phyloP scores from a whole-genome alignment of 164 flowering plant genomes.

The Magnolia officinalis region DNA sequence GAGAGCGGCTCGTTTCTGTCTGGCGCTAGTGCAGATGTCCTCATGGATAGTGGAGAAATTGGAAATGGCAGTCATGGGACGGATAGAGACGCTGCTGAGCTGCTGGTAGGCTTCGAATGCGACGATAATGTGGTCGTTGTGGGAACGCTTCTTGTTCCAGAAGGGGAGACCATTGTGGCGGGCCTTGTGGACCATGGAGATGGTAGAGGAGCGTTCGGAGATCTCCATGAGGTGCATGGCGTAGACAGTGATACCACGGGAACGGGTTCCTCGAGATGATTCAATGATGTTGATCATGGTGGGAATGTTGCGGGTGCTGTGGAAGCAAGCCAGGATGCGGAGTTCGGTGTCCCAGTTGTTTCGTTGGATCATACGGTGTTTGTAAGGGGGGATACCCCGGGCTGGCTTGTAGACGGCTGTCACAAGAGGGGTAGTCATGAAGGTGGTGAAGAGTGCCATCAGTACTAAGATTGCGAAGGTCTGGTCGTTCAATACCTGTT shows the following conservation, averaged over 20 bases:
- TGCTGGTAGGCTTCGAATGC: slow-evolving; percentile 46
- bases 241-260: slow-evolving; percentile 31
- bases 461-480: slow-evolving; percentile 47
- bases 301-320: slow-evolving; percentile 42
- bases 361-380: slow-evolving; percentile 37
- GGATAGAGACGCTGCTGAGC: slow-evolving; percentile 40
- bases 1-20: slow-evolving; percentile 38
- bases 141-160: slow-evolving; percentile 39
- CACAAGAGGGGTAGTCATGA: slow-evolving; percentile 56
- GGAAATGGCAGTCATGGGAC: slow-evolving; percentile 59
- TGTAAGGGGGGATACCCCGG: slow-evolving; percentile 23
- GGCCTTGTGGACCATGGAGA: slow-evolving; percentile 49
- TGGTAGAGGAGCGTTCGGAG: slow-evolving; percentile 53
- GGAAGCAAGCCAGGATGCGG: slow-evolving; percentile 43
- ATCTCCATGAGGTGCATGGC: slow-evolving; percentile 63
- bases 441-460: slow-evolving; percentile 60
- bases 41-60: slow-evolving; percentile 40
- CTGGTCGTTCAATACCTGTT: slow-evolving; percentile 52
- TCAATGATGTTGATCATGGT: slow-evolving; percentile 45
- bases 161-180: slow-evolving; percentile 49
- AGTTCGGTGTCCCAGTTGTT: slow-evolving; percentile 31
- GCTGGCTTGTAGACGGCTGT: slow-evolving; percentile 42
- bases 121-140: slow-evolving; percentile 30
- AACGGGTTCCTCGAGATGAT: slow-evolving; percentile 38
- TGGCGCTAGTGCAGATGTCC: slow-evolving; percentile 45